Evolutionary conservation across 129 eudicot species (phyloP), one percentile per base, ranked within the genome.

Genomic region (Logfia minima): DNA sequence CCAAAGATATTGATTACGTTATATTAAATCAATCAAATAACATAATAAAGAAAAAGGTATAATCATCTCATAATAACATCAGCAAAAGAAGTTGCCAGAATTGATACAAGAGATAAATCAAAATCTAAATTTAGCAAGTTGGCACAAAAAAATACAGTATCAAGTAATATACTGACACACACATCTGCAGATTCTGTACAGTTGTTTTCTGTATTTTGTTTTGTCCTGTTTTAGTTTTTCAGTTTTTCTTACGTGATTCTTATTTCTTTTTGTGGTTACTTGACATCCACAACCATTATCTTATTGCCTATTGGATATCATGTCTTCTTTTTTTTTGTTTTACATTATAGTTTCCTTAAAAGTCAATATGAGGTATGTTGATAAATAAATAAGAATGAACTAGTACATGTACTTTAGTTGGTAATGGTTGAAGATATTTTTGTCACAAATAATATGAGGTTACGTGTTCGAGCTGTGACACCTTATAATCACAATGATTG

Each of bases 181-280:
- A n/a, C 63, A 80, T 80, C n/a, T 53, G 62, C 53, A n/a, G n/a
- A n/a, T 80, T 80, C 70, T 74, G n/a, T 43, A 70, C 71, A 61
- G 73, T 68, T 75, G 85, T 77, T 24, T 37, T 21, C 26, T 55
- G 8, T 32, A 1, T 29, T 62, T 79, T 65, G 3, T 17, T 32
- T 79, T 64, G 8, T 52, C 4, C 3, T n/a, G 17, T 37, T 35
- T 19, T 14, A n/a, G 5, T 4, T 72, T 72, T 43, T 26, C 6
- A 14, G 3, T 21, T 21, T 35, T 72, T 18, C 1, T 56, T 28
- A 51, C 14, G 13, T 73, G 16, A 68, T 22, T 8, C 11, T 43
- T 23, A 14, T 74, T 24, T 31, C n/a, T 52, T 72, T 63, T 19
- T 76, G 66, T 76, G 66, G 73, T 21, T 28, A 65, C 72, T 32